These are phyloP conservation scores for Graphium sp. DNA, from an alignment of 2,329 filamentous ascomycete genomes.

Conservation along the genomic window DNA sequence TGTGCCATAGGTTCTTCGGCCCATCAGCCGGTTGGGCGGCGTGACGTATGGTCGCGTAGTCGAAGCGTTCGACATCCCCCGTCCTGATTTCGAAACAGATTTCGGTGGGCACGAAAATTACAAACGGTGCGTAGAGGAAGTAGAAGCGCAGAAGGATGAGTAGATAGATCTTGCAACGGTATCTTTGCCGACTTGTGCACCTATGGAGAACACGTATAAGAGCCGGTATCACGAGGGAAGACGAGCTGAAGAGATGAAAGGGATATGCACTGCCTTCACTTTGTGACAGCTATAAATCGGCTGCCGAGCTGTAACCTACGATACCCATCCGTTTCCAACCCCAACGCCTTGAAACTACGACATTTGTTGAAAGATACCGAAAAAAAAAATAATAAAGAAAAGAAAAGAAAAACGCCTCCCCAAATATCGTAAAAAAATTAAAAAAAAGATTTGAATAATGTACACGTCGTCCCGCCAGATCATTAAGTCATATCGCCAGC, in stretches of 20 bases:
- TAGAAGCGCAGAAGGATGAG: background rate
- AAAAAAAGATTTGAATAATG: background rate
- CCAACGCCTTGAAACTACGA: too few species aligned
- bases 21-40: constrained; percentile 65
- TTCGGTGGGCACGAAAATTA: constrained; percentile 33
- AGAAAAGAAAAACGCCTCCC: background rate
- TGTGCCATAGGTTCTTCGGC: constrained; percentile 43
- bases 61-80: constrained; percentile 54
- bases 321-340: too few species aligned
- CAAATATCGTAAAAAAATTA: constrained; percentile 1
- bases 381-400: constrained; percentile 2
- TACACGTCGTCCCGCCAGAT: constrained; percentile 1
- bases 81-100: constrained; percentile 39
- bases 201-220: too few species aligned
- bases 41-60: constrained; percentile 65
- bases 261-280: too few species aligned
- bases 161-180: constrained; percentile 1
- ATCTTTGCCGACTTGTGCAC: too few species aligned
- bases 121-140: constrained; percentile 25
- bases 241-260: too few species aligned
- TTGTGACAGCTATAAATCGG: too few species aligned
- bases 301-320: too few species aligned
- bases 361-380: constrained; percentile 1
- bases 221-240: too few species aligned
- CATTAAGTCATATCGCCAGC: too few species aligned